A percentile compares a stretch with the other conserved stretches of the same genome.
phyloP scores from a whole-genome alignment of 768 basidiomycete genomes.

The Leccinellum albellum region DNA sequence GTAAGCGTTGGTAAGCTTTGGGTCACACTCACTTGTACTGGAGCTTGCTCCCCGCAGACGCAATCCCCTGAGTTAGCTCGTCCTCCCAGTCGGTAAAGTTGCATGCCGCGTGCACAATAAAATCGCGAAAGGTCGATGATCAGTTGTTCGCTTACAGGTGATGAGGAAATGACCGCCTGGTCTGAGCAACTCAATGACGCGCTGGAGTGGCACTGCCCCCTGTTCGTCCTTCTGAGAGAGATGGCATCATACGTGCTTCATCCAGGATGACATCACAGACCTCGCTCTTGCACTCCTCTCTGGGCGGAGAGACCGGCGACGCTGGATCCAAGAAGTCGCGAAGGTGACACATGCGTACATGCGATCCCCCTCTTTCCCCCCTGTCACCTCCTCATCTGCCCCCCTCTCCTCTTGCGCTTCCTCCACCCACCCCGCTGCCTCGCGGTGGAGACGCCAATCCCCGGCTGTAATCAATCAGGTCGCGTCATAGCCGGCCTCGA shows the following conservation, averaged over 20 bases:
- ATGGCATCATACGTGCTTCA: conserved; percentile 89
- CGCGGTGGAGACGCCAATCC: conserved; percentile 64
- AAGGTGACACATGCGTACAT: conserved; percentile 42
- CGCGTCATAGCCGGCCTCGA: conserved; percentile 60
- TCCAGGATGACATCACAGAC: conserved; percentile 76
- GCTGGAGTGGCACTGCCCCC: conserved; percentile 50
- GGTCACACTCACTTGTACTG: conserved; percentile 54
- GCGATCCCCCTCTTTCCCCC: neutral
- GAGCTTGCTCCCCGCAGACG: conserved; percentile 44
- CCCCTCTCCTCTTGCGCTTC: too few relatives aligned
- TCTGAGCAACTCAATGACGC: conserved; percentile 54
- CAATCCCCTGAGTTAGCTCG: conserved; percentile 59
- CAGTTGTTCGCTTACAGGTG: conserved; percentile 55
- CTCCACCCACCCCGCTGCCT: conserved; percentile 26
- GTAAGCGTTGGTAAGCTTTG: neutral
- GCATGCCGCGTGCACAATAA: conserved; percentile 47
- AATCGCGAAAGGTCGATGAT: neutral
- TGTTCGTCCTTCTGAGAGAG: conserved; percentile 56
- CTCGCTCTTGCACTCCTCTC: conserved; percentile 1
- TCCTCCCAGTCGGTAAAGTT: conserved; percentile 86
- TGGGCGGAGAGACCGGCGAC: conserved; percentile 33
- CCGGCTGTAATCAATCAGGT: conserved; percentile 57
- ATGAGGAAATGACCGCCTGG: conserved; percentile 72
- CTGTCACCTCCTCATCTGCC: conserved; percentile 5
- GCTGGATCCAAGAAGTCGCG: conserved; percentile 60